Percentiles rank a stretch among this genome's conserved stretches.
phyloP scores from a whole-genome alignment of 2,329 filamentous ascomycete species.

The Daldinia sp. region DNA sequence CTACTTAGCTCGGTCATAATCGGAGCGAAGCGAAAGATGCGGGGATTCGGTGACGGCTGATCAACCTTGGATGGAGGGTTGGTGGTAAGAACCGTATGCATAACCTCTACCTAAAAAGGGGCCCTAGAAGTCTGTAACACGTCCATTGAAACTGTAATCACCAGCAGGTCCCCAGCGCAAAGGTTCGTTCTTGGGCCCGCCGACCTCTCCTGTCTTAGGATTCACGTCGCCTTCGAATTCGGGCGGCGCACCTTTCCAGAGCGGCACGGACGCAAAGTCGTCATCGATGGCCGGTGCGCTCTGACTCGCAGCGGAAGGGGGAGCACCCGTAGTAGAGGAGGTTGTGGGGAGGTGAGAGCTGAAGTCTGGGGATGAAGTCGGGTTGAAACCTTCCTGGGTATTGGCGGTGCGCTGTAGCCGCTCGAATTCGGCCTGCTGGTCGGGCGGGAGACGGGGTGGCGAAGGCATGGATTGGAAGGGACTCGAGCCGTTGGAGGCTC shows the following conservation, averaged over 20 bases:
- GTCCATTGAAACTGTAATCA: conserved; percentile 93
- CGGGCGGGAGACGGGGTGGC: conserved; percentile 82
- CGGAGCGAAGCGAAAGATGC: neutral
- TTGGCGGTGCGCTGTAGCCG: conserved; percentile 76
- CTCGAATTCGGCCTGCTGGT: conserved; percentile 72
- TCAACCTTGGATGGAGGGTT: too few species aligned
- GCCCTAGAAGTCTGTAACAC: conserved; percentile 86
- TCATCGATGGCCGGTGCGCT: conserved; percentile 12
- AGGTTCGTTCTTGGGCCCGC: conserved; percentile 97
- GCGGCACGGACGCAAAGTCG: conserved; percentile 53
- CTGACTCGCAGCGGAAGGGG: conserved; percentile 3
- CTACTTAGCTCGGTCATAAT: neutral
- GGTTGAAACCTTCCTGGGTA: conserved; percentile 52
- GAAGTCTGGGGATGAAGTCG: conserved; percentile 46
- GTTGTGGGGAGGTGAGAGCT: conserved; percentile 15
- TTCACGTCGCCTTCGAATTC: conserved; percentile 95
- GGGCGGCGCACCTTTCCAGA: conserved; percentile 75
- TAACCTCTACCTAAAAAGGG: neutral
- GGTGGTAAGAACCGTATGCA: too few species aligned
- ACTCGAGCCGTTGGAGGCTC: conserved; percentile 57
- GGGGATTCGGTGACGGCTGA: too few species aligned
- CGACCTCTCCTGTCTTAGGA: conserved; percentile 93
- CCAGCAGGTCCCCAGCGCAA: conserved; percentile 82
- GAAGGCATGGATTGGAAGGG: conserved; percentile 69
- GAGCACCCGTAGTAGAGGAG: neutral